Percentiles rank a stretch among this genome's conserved stretches.
phyloP scores from a whole-genome alignment of 2,329 filamentous ascomycete genomes.

The Pezicula carpinea region DNA sequence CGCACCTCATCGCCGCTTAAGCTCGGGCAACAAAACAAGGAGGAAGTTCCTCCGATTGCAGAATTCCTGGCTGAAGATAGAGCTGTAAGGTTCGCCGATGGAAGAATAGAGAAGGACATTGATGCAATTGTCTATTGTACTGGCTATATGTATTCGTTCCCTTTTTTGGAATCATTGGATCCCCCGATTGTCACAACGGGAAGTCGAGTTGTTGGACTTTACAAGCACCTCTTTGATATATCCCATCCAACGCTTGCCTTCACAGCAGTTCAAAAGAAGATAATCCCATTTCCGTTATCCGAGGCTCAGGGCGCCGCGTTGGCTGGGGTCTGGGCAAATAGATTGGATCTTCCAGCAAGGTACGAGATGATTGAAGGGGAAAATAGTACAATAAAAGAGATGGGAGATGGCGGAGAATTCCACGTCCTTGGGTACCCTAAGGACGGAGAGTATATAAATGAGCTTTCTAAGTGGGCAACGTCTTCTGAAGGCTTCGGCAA shows the following conservation, averaged over 20 bases:
- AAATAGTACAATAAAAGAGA: constrained; percentile 30
- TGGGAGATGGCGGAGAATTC: constrained; percentile 40
- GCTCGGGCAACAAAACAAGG: constrained; percentile 26
- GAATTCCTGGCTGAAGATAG: constrained; percentile 49
- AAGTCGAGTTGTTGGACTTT: constrained; percentile 65
- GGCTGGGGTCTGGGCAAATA: constrained; percentile 71
- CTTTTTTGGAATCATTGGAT: constrained; percentile 54
- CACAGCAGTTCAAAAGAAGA: constrained; percentile 68
- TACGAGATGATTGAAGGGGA: constrained; percentile 70
- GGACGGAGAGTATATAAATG: constrained; percentile 68
- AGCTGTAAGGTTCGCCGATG: constrained; percentile 63
- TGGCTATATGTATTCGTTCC: constrained; percentile 81
- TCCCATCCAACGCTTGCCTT: constrained; percentile 75
- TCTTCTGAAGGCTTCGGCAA: constrained; percentile 53
- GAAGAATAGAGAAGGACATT: constrained; percentile 58
- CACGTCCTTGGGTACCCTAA: constrained; percentile 48
- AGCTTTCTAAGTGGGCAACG: constrained; percentile 59
- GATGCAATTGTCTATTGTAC: constrained; percentile 84
- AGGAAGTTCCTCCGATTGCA: constrained; percentile 54
- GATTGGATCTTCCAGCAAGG: constrained; percentile 57
- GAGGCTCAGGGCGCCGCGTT: constrained; percentile 77
- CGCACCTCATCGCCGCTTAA: constrained; percentile 43
- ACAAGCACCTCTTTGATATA: constrained; percentile 75
- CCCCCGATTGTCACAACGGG: constrained; percentile 63
- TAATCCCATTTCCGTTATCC: constrained; percentile 82